Conservation (phyloP, 495 filamentous ascomycete species). For the Margaritispora aquatica region DNA sequence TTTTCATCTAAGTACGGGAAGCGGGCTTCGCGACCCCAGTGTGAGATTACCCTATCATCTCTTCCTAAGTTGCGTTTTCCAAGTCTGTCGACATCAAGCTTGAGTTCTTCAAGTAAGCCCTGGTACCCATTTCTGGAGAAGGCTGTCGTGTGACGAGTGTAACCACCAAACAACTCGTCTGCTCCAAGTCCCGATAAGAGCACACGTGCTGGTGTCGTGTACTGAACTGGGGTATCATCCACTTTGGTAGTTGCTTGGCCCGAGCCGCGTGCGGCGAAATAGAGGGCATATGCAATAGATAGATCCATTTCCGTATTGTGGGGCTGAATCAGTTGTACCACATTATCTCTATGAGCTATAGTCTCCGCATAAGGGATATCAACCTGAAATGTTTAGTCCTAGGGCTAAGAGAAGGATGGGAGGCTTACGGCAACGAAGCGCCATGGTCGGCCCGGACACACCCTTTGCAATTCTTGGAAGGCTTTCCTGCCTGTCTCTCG, state of each 20-base stretch:
- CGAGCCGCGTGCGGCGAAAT: constrained; percentile 81
- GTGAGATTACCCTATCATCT: constrained; percentile 83
- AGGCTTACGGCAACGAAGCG: constrained; percentile 63
- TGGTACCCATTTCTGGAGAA: constrained; percentile 59
- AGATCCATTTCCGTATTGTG: constrained; percentile 99
- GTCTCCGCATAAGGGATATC: constrained; percentile 79
- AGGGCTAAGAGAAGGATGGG: neutral
- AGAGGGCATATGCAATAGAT: constrained; percentile 88
- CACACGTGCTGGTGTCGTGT: constrained; percentile 70
- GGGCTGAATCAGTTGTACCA: constrained; percentile 76
- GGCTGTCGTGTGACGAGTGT: constrained; percentile 75
- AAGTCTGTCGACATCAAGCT: constrained; percentile 79
- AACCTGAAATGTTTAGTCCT: constrained; percentile 40
- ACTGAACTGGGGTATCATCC: constrained; percentile 25
- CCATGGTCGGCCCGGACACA: constrained; percentile 72
- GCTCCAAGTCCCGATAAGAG: constrained; percentile 90
- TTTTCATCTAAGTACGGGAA: constrained; percentile 89
- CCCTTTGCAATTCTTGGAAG: constrained; percentile 59
- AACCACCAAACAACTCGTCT: constrained; percentile 94
- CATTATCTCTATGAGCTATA: constrained; percentile 55
- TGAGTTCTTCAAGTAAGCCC: constrained; percentile 75
- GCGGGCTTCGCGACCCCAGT: constrained; percentile 88
- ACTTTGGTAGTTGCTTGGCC: constrained; percentile 39
- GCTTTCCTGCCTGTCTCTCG: constrained; percentile 77
- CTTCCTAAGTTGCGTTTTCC: constrained; percentile 90